Evolutionary conservation across 164 flowering plant species (phyloP).

Genomic region (Tinospora cordifolia): DNA sequence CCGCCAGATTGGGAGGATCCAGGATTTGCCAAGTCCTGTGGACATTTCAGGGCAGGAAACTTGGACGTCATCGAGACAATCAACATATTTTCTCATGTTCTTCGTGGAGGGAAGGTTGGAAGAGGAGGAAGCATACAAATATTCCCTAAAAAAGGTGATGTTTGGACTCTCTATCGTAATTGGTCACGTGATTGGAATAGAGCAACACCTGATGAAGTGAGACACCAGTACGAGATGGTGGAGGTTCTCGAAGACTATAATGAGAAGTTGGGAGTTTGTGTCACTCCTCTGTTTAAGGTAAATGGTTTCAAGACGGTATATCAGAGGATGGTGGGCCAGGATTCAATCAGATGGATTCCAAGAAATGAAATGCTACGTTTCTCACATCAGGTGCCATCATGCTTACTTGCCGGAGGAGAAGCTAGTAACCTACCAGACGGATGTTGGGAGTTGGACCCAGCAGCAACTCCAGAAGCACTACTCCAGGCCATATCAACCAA

Average conservation of each 20-base stretch:
- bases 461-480: conserved; percentile 82
- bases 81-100: conserved; percentile 75
- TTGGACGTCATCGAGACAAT: conserved; percentile 58
- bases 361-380: conserved; percentile 77
- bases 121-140: conserved; percentile 67
- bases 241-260: conserved; percentile 76
- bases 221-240: conserved; percentile 82
- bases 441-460: conserved; percentile 97
- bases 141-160: conserved; percentile 69
- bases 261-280: conserved; percentile 62
- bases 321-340: conserved; percentile 30
- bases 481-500: conserved; percentile 40
- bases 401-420: conserved; percentile 43
- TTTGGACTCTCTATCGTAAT: conserved; percentile 82
- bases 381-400: conserved; percentile 93
- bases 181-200: conserved; percentile 79
- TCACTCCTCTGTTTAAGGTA: conserved; percentile 52
- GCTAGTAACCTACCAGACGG: conserved; percentile 53
- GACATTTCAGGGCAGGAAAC: conserved; percentile 54
- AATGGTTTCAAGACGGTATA: conserved; percentile 76
- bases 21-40: conserved; percentile 82
- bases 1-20: conserved; percentile 54
- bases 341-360: conserved; percentile 56
- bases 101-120: conserved; percentile 54
- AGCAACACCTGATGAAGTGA: conserved; percentile 53